A percentile compares a stretch with the other conserved stretches of the same genome.
Conservation (phyloP, 305 asterid species). For the Caryopteris hybrid region DNA sequence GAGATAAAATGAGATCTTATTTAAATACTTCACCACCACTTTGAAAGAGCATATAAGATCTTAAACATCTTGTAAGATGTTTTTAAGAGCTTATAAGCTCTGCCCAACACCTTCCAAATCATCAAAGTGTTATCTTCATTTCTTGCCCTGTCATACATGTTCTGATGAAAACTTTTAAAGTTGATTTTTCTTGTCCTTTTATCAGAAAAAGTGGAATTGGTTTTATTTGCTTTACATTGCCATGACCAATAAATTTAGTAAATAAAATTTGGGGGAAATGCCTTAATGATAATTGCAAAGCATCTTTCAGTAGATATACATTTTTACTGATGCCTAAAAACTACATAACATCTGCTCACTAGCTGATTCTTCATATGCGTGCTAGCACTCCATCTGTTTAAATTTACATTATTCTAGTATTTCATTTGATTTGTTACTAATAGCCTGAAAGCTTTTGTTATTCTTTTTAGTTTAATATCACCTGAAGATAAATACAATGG, state of each 20-base stretch:
- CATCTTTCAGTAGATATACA: background rate
- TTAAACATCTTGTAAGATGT: too few relatives aligned
- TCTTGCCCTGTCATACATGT: background rate
- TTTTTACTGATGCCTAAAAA: background rate
- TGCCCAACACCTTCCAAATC: too few relatives aligned
- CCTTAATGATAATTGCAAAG: background rate
- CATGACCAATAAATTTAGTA: background rate
- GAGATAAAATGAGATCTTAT: too few relatives aligned
- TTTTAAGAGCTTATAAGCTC: too few relatives aligned
- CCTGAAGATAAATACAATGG: background rate
- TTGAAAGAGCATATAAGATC: too few relatives aligned
- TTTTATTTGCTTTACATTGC: background rate
- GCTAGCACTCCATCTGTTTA: background rate
- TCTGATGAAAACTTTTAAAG: conserved; percentile 7
- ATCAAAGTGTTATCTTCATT: background rate
- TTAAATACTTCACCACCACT: too few relatives aligned
- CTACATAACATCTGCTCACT: background rate
- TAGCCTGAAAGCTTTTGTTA: background rate
- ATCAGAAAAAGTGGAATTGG: background rate
- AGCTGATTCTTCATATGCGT: conserved; percentile 2
- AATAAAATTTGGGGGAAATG: background rate
- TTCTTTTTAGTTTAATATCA: background rate
- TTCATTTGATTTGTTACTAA: background rate
- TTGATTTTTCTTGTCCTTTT: background rate
- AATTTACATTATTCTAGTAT: conserved; percentile 2